Base-by-base conservation (phyloP, 1,284 basidiomycete species). In the Coriolopsis trogii region DNA sequence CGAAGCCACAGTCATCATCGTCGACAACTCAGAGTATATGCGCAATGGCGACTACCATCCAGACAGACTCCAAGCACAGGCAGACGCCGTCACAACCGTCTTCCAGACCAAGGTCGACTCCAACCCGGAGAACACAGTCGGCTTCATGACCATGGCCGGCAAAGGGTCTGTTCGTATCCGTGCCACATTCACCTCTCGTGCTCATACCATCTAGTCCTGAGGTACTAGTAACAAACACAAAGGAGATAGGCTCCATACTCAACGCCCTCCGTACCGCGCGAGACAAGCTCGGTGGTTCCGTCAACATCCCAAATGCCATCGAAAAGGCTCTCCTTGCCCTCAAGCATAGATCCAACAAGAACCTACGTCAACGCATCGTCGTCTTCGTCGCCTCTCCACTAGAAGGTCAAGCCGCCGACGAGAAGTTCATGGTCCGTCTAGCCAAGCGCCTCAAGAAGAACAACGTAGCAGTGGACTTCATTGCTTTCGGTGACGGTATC, bases 401-500 rank as follows among this genome's bases (percentile, higher is more conserved):
- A 12, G 79, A 82, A 26, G 83, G 80, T n/a, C 66, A 74, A 20
- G 82, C 79, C 7, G 79, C 82, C 6, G 85, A 91, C 56, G 87
- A 91, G 66, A 85, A 88, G 62, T 79, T 78, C 53, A 84, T 96
- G 78, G 76, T 91, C 61, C 87, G 85, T 70, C 82, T 99, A 15
- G 96, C 95, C 20, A 98, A 96, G 79, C 96, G 94, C 71, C 79
- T 99, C 62, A 97, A 98, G 79, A 99, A 99, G 87, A 99, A 98
- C 73, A 99, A 98, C 65, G 94, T 99, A 34, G 91, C 95, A 0
- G 83, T 99, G 12, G 96, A 99, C 72, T 79, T 99, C 51, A 77
- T 98, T 33, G 86, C 83, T 15, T 98, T 87, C 61, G 85, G 89
- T 0, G 84, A 87, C 59, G 84, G 82, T 5, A 82, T 89, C 45